These are phyloP conservation scores for Sisymbrium altissimum DNA, from an alignment of 345 rosid genomes.

Conservation along the genomic window DNA sequence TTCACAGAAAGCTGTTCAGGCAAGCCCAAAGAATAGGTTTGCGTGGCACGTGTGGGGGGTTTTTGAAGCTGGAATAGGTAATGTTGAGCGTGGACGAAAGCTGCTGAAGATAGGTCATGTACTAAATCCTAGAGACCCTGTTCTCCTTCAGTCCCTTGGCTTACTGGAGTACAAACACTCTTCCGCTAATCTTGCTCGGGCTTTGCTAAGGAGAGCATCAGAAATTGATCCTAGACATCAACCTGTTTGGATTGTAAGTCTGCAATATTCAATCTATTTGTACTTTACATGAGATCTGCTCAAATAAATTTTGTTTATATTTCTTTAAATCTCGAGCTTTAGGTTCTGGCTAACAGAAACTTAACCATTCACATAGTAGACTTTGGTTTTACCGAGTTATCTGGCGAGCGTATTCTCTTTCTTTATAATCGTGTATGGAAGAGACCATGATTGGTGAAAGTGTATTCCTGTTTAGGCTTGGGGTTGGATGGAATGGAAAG, in stretches of 20 bases:
- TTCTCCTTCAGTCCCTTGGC: conserved; percentile 92
- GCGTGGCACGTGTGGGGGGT: conserved; percentile 98
- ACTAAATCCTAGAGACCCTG: conserved; percentile 94
- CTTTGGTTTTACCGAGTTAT: neutral
- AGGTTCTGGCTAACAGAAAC: neutral
- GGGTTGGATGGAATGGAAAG: conserved; percentile 99
- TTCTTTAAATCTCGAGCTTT: neutral
- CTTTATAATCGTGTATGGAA: conserved; percentile 12
- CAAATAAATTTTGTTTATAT: neutral
- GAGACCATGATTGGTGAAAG: conserved; percentile 17
- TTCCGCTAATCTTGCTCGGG: conserved; percentile 71
- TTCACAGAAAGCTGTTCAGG: conserved; percentile 78
- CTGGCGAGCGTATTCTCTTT: neutral
- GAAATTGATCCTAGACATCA: conserved; percentile 84
- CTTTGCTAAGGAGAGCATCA: conserved; percentile 74
- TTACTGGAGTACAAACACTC: conserved; percentile 80
- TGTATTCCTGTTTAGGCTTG: conserved; percentile 59
- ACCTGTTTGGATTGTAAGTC: conserved; percentile 95
- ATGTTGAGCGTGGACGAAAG: conserved; percentile 70
- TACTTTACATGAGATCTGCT: neutral
- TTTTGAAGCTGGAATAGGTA: conserved; percentile 76
- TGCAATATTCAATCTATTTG: neutral
- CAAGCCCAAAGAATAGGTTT: conserved; percentile 95
- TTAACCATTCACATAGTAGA: neutral
- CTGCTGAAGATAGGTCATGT: conserved; percentile 87